Percentiles rank a stretch among this genome's conserved stretches.
phyloP scores from a whole-genome alignment of 257 asterid genomes.

The Lycium barbarum region DNA sequence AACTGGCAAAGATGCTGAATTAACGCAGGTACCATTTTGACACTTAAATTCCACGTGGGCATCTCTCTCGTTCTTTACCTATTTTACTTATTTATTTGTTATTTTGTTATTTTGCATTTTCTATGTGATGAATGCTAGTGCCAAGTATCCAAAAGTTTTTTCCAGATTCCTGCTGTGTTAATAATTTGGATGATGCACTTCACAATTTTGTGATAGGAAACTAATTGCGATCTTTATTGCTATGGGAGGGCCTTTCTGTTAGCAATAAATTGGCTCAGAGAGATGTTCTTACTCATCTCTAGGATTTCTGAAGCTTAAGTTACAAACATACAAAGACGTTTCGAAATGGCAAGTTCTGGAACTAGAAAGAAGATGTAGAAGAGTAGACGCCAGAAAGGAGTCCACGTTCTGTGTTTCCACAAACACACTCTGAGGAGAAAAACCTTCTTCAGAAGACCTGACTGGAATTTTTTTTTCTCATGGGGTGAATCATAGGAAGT shows the following conservation, averaged over 20 bases:
- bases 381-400: slow-evolving; percentile 3
- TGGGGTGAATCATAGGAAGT: slow-evolving; percentile 19
- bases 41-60: not conserved
- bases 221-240: slow-evolving; percentile 3
- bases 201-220: not conserved
- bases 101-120: slow-evolving; percentile 22
- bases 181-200: not conserved
- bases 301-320: slow-evolving; percentile 18
- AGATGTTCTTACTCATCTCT: slow-evolving; percentile 1
- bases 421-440: slow-evolving; percentile 1
- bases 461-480: not conserved
- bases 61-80: not conserved
- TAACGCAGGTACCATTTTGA: slow-evolving; percentile 75
- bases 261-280: slow-evolving; percentile 18
- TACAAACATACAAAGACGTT: not conserved
- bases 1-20: slow-evolving; percentile 93
- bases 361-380: slow-evolving; percentile 9
- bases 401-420: not conserved
- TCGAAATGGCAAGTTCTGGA: slow-evolving; percentile 15
- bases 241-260: slow-evolving; percentile 12
- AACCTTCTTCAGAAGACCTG: slow-evolving; percentile 1
- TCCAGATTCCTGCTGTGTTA: not conserved
- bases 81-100: not conserved
- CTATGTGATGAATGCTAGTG: slow-evolving; percentile 5
- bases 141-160: slow-evolving; percentile 1